A percentile compares a stretch with the other conserved stretches of the same genome.
Evolutionary conservation across 768 basidiomycete species (phyloP).

Genomic region (Austroboletus eburneus): DNA sequence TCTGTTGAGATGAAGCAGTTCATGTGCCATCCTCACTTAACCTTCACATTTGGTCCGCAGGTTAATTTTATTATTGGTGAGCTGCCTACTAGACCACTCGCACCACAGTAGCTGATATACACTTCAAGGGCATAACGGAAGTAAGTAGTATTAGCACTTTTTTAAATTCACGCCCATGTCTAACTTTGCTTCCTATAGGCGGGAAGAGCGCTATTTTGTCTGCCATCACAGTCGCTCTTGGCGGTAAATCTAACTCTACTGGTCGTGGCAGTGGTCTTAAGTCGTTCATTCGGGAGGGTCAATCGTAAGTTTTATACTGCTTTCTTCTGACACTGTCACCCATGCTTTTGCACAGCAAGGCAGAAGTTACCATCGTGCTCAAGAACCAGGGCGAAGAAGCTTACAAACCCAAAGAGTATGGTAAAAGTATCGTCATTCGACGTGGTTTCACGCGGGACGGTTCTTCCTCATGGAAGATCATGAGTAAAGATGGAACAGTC

Average conservation of each 20-base stretch:
- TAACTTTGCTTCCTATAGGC: conserved; percentile 44
- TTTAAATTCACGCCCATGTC: background rate
- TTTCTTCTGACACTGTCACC: background rate
- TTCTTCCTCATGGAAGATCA: conserved; percentile 77
- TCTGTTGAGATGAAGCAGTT: conserved; percentile 86
- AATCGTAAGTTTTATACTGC: conserved; percentile 46
- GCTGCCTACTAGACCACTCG: conserved; percentile 13
- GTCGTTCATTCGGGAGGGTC: conserved; percentile 81
- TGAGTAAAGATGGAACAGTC: conserved; percentile 56
- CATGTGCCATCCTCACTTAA: conserved; percentile 90
- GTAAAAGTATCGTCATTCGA: conserved; percentile 78
- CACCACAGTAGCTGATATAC: conserved; percentile 1
- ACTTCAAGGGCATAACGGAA: conserved; percentile 80
- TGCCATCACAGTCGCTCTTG: conserved; percentile 88
- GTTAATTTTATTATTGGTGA: conserved; percentile 96
- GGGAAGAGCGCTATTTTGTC: conserved; percentile 94
- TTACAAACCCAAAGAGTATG: conserved; percentile 80
- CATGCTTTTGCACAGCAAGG: conserved; percentile 39
- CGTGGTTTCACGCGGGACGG: conserved; percentile 79
- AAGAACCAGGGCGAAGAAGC: conserved; percentile 93
- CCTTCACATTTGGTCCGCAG: conserved; percentile 84
- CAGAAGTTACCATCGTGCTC: conserved; percentile 76
- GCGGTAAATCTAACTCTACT: conserved; percentile 88
- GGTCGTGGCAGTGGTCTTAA: conserved; percentile 85
- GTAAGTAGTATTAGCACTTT: conserved; percentile 43